Percentiles rank a stretch among this genome's conserved stretches.
These are phyloP conservation scores for Ogataea naganishii DNA, from an alignment of 805 yeast species.

Conservation along the genomic window DNA sequence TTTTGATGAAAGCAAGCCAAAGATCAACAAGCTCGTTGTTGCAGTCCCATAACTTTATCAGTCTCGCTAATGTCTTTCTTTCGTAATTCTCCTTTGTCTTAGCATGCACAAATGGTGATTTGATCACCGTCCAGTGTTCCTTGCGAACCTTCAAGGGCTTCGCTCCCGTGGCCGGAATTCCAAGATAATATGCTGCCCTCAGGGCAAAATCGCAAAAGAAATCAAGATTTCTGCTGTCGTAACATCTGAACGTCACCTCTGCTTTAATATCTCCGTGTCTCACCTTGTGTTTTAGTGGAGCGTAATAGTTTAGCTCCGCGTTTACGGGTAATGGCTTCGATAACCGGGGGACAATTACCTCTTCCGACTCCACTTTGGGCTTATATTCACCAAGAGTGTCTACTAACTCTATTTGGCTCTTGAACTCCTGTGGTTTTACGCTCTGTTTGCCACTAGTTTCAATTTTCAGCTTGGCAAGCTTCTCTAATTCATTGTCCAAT, in stretches of 20 bases:
- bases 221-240: constrained; percentile 60
- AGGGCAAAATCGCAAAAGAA: constrained; percentile 78
- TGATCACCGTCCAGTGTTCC: constrained; percentile 88
- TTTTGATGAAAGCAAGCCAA: constrained; percentile 69
- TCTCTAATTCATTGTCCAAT: constrained; percentile 17
- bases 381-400: constrained; percentile 23
- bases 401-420: constrained; percentile 15
- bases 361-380: constrained; percentile 28
- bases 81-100: constrained; percentile 91
- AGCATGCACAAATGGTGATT: constrained; percentile 90
- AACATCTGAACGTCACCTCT: constrained; percentile 65
- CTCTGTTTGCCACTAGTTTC: constrained; percentile 7
- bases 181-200: constrained; percentile 84
- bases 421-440: constrained; percentile 6
- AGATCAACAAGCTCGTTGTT: constrained; percentile 78
- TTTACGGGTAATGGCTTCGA: constrained; percentile 70
- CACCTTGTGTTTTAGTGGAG: constrained; percentile 62
- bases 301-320: constrained; percentile 72
- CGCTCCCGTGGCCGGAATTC: constrained; percentile 78
- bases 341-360: constrained; percentile 23
- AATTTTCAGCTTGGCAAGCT: constrained; percentile 17
- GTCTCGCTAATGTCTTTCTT: constrained; percentile 73
- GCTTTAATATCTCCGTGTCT: constrained; percentile 73
- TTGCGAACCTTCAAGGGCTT: constrained; percentile 58
- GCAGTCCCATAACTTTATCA: constrained; percentile 73